Evolutionary conservation across 2,329 filamentous ascomycete genomes (phyloP).

Genomic region (Calonectria fujianensis): DNA sequence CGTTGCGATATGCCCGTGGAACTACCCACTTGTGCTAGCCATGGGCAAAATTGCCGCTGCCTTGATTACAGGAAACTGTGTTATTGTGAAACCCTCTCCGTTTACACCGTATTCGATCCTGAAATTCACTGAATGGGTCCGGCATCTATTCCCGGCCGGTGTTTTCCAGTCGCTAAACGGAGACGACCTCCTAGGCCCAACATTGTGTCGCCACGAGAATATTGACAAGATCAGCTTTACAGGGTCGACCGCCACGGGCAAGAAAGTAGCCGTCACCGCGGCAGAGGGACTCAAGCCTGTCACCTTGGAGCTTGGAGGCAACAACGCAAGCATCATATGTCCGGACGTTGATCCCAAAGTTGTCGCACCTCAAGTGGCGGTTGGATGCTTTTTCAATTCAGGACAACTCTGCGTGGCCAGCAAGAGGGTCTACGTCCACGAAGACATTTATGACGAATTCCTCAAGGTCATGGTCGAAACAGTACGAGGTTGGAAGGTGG

Average conservation of each 20-base stretch:
- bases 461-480: constrained; percentile 5
- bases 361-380: background rate
- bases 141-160: constrained; percentile 74
- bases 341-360: constrained; percentile 20
- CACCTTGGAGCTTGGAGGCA: constrained; percentile 29
- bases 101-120: constrained; percentile 74
- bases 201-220: constrained; percentile 73
- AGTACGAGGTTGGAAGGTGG: constrained; percentile 5
- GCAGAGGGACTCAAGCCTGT: constrained; percentile 72
- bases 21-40: constrained; percentile 46
- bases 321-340: constrained; percentile 26
- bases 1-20: constrained; percentile 13
- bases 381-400: constrained; percentile 52
- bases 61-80: constrained; percentile 64
- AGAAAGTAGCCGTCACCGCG: constrained; percentile 73
- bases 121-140: constrained; percentile 74
- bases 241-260: constrained; percentile 74
- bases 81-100: constrained; percentile 73
- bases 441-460: constrained; percentile 21
- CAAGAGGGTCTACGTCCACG: constrained; percentile 9
- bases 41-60: constrained; percentile 73
- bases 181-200: constrained; percentile 75
- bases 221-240: constrained; percentile 79
- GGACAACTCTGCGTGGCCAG: constrained; percentile 57
- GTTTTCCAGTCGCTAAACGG: constrained; percentile 77